Percentiles rank a stretch among this genome's conserved stretches.
Conservation (phyloP, 352 stramenopile genomes). For the Globisporangium recalcitrans region DNA sequence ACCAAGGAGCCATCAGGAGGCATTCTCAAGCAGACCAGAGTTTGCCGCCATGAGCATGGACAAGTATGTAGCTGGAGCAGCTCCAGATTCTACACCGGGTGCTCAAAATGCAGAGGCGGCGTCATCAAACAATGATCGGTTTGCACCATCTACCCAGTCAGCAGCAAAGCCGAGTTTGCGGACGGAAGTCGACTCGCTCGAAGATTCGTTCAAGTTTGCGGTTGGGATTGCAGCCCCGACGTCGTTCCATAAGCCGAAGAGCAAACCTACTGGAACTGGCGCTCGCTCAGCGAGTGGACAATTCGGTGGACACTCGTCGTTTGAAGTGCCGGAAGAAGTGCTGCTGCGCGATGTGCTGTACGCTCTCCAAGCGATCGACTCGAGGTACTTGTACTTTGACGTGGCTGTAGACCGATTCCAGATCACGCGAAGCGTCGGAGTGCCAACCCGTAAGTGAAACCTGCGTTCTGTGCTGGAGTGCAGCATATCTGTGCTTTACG, state of each 20-base stretch:
- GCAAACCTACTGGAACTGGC: conserved; percentile 7
- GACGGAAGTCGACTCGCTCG: conserved; percentile 50
- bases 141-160: neutral
- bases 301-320: conserved; percentile 27
- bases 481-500: neutral
- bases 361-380: conserved; percentile 91
- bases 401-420: conserved; percentile 69
- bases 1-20: neutral
- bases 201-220: conserved; percentile 78
- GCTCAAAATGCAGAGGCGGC: neutral
- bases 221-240: conserved; percentile 43
- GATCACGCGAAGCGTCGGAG: conserved; percentile 65
- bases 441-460: conserved; percentile 64
- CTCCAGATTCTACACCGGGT: neutral
- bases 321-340: conserved; percentile 81
- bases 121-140: conserved; percentile 11
- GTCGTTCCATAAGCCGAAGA: conserved; percentile 27
- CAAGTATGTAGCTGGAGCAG: conserved; percentile 1
- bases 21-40: conserved; percentile 2
- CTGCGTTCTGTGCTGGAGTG: neutral
- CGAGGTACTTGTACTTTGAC: conserved; percentile 85
- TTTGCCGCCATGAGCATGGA: conserved; percentile 7
- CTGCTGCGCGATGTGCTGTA: conserved; percentile 91
- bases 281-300: conserved; percentile 3
- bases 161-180: conserved; percentile 15